These are phyloP conservation scores for Dissophora ornata DNA, from an alignment of 192 early-diverging fungal species.

Conservation along the genomic window DNA sequence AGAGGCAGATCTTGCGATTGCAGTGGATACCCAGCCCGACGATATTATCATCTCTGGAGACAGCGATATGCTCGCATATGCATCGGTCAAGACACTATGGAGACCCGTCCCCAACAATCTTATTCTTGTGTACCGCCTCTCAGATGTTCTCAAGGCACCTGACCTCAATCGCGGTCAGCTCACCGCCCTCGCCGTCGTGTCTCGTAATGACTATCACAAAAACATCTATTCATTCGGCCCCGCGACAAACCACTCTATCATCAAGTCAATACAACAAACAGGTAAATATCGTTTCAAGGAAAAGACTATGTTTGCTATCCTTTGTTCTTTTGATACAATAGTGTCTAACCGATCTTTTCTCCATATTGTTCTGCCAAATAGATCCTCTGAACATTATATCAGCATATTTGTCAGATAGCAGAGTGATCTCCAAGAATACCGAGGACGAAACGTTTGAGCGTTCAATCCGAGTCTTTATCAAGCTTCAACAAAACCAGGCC, in stretches of 20 bases:
- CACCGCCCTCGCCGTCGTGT: constrained; percentile 4
- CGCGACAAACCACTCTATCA: background rate
- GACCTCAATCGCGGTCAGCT: background rate
- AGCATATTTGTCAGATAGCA: background rate
- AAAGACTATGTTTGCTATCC: background rate
- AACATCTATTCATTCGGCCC: constrained; percentile 8
- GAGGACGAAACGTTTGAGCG: background rate
- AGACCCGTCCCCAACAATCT: background rate
- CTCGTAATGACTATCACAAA: constrained; percentile 3
- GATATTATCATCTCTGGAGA: constrained; percentile 10
- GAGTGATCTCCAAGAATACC: background rate
- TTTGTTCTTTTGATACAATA: background rate
- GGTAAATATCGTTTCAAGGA: background rate
- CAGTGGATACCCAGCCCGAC: background rate
- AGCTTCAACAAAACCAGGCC: no score
- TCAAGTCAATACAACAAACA: background rate
- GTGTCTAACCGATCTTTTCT: no score
- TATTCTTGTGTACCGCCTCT: background rate
- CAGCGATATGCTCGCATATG: constrained; percentile 12
- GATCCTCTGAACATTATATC: background rate
- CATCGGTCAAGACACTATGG: background rate
- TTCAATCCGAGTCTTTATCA: background rate
- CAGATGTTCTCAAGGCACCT: background rate
- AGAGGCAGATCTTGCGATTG: constrained; percentile 26
- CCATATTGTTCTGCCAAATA: background rate